A percentile compares a stretch with the other conserved stretches of the same genome.
These are phyloP conservation scores for Mortierella sp. DNA, from an alignment of 371 early-diverging fungal species.

Conservation along the genomic window DNA sequence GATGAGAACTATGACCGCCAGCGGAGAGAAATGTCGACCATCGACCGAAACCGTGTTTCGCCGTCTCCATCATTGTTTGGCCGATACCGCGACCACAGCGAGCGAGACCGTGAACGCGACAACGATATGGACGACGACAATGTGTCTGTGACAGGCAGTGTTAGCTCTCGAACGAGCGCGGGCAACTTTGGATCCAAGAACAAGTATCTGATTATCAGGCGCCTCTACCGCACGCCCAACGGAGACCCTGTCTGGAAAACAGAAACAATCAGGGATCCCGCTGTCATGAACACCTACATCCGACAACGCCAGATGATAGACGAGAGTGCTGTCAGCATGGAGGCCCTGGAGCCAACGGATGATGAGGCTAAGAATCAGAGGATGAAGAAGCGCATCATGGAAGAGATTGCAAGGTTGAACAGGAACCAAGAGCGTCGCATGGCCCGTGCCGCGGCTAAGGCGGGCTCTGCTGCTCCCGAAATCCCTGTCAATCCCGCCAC, in stretches of 20 bases:
- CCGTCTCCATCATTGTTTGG: slow-evolving; percentile 54
- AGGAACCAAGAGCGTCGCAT: slow-evolving; percentile 75
- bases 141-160: slow-evolving; percentile 70
- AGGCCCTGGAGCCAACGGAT: slow-evolving; percentile 70
- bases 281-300: slow-evolving; percentile 92
- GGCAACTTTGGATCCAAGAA: slow-evolving; percentile 66
- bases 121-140: slow-evolving; percentile 63
- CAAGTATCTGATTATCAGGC: slow-evolving; percentile 75
- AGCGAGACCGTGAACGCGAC: slow-evolving; percentile 32
- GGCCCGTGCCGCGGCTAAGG: slow-evolving; percentile 59
- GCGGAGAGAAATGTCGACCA: slow-evolving; percentile 60
- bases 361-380: slow-evolving; percentile 75
- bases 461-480: slow-evolving; percentile 39
- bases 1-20: slow-evolving; percentile 62
- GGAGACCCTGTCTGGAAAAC: slow-evolving; percentile 83
- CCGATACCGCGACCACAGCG: slow-evolving; percentile 45
- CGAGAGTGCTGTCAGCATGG: slow-evolving; percentile 70
- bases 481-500: slow-evolving; percentile 27
- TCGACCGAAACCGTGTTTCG: slow-evolving; percentile 41
- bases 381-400: slow-evolving; percentile 74
- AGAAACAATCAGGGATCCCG: slow-evolving; percentile 86
- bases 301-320: slow-evolving; percentile 89
- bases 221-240: slow-evolving; percentile 66
- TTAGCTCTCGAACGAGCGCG: slow-evolving; percentile 68
- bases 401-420: slow-evolving; percentile 73